phyloP scores from a whole-genome alignment of 2,329 filamentous ascomycete genomes.

The Achaetomium macrosporum region DNA sequence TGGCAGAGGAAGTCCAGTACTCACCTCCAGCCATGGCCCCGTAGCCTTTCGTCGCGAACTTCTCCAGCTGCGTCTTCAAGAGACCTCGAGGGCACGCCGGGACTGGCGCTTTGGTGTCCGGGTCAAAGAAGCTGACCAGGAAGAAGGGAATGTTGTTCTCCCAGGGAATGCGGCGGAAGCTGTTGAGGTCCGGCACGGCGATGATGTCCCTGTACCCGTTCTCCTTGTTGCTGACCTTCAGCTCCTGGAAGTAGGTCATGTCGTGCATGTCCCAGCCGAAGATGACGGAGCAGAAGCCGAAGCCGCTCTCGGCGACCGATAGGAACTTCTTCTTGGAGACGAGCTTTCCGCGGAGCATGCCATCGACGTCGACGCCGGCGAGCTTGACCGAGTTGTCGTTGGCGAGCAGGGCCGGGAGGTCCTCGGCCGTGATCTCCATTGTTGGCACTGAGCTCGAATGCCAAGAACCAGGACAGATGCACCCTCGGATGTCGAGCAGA shows the following conservation, averaged over 20 bases:
- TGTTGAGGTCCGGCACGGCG: conserved; percentile 71
- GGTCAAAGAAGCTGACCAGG: conserved; percentile 75
- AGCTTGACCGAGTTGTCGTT: conserved; percentile 78
- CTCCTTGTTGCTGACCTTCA: conserved; percentile 81
- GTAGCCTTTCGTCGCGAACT: conserved; percentile 62
- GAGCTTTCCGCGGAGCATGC: conserved; percentile 80
- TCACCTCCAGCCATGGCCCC: conserved; percentile 84
- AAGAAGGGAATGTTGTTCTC: conserved; percentile 83
- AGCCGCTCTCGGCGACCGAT: conserved; percentile 71
- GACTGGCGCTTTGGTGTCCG: conserved; percentile 65
- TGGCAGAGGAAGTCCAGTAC: conserved; percentile 26
- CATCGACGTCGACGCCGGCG: conserved; percentile 81
- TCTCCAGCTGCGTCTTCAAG: conserved; percentile 61
- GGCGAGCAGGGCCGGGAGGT: conserved; percentile 60
- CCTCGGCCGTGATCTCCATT: conserved; percentile 50
- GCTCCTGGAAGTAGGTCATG: conserved; percentile 77
- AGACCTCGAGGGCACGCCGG: conserved; percentile 75
- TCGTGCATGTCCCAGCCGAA: conserved; percentile 99
- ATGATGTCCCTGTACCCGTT: conserved; percentile 86
- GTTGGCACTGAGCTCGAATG: too few relatives aligned
- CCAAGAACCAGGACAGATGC: too few relatives aligned
- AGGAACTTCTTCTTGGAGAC: conserved; percentile 92
- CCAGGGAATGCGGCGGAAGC: conserved; percentile 83
- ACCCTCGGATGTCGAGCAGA: too few relatives aligned
- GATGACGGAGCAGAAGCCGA: conserved; percentile 90